These are phyloP conservation scores for Kodamaea hsintzibuensis DNA, from an alignment of 805 yeast genomes.

Conservation along the genomic window DNA sequence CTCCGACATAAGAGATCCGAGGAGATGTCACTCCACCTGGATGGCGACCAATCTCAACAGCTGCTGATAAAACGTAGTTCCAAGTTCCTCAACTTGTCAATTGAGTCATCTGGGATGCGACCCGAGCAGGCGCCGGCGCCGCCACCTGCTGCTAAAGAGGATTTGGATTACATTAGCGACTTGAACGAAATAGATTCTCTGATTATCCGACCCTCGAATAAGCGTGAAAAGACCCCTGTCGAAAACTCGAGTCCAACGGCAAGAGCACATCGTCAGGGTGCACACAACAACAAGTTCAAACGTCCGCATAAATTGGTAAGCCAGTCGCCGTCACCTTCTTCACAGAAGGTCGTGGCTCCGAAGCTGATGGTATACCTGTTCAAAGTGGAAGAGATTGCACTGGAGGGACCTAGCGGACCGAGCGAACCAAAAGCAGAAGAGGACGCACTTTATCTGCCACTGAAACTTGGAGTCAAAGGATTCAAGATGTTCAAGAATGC, in stretches of 20 bases:
- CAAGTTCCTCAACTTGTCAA: conserved; percentile 41
- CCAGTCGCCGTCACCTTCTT: conserved; percentile 44
- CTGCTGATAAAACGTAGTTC: conserved; percentile 42
- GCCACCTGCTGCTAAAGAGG: conserved; percentile 13
- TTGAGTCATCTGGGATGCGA: conserved; percentile 26
- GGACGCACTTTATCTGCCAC: conserved; percentile 22
- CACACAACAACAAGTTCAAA: conserved; percentile 36
- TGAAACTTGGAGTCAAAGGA: conserved; percentile 30
- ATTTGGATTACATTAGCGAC: conserved; percentile 25
- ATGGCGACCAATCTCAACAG: conserved; percentile 17
- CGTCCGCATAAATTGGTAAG: conserved; percentile 46
- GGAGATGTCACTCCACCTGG: conserved; percentile 3
- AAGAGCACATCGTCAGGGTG: conserved; percentile 6
- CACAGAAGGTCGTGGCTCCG: conserved; percentile 11
- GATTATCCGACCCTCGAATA: conserved; percentile 7
- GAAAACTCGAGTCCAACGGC: conserved; percentile 11
- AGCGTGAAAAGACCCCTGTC: conserved; percentile 11
- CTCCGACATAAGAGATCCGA: not conserved
- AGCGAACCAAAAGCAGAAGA: not conserved
- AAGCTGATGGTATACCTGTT: conserved; percentile 13
- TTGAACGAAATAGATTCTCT: conserved; percentile 27
- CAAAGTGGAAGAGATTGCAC: conserved; percentile 7
- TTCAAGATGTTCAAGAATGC: conserved; percentile 38
- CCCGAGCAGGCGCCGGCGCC: conserved; percentile 8
- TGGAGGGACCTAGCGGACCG: not conserved